Evolutionary conservation across 192 early-diverging fungal species (phyloP), one percentile per base, ranked within the genome.

Genomic region (Coemansia biformis): DNA sequence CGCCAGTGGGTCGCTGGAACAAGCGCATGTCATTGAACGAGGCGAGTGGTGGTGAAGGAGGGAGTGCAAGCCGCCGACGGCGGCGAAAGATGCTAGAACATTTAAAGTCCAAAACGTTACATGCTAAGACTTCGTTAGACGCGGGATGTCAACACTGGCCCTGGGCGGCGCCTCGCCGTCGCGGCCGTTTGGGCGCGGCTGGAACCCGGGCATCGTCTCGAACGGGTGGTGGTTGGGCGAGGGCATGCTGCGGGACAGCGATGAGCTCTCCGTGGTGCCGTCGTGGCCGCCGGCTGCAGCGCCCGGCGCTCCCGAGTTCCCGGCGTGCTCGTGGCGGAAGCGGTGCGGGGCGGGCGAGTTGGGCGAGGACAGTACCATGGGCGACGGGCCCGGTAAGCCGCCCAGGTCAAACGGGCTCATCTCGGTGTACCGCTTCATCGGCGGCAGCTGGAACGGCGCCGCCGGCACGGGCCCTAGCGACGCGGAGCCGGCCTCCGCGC

Each of bases 181-280:
- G 39, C 18, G 32, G 29, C 14, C 38, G 19, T 35, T 18, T 23
- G 10, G 32, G 32, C 35, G 19, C 28, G 7, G 13, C 36, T 6
- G 43, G 35, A 18, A 38, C 19, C 13, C 14, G 28, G 46, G 52
- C 35, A 31, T 18, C 28, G 46, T 45, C 13, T 30, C 46, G 23
- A 59, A 56, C 21, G 43, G 60, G 48, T 59, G 22, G 33, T 44
- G 48, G 28, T 33, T 60, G 1, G 68, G 68, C 19, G 68, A 72
- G 18, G 68, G 68, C 68, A 72, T 72, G 42, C 68, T 72, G 21
- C 59, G 68, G 39, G 68, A 72, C 39, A 72, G 26, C 52, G 56
- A 50, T 15, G 36, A 33, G 43, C 33, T 40, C 19, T 57, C 68
- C 17, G 16, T 19, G 7, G 30, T 48, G 14, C 47, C 34, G 9